Evolutionary conservation across 2,329 filamentous ascomycete species (phyloP).

Genomic region (Alternaria viburni): DNA sequence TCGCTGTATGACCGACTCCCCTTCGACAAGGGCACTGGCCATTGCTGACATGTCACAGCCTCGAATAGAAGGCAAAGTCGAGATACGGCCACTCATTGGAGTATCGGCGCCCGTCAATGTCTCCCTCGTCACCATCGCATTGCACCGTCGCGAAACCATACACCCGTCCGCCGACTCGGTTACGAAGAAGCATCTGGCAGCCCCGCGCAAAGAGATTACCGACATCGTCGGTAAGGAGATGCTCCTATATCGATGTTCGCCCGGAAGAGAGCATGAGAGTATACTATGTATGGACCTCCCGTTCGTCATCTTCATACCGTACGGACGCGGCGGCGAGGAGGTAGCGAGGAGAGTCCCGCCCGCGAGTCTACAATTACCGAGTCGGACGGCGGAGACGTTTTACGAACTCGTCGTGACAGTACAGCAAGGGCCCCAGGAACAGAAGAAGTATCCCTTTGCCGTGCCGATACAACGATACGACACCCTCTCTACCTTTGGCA

Average conservation of each 20-base stretch:
- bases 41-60: conserved; percentile 64
- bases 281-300: conserved; percentile 96
- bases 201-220: conserved; percentile 85
- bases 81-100: conserved; percentile 86
- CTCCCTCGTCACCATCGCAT: conserved; percentile 90
- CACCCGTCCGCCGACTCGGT: conserved; percentile 95
- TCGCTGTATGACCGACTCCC: conserved; percentile 3
- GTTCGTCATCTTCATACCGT: conserved; percentile 97
- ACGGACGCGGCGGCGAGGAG: conserved; percentile 88
- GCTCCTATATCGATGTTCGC: conserved; percentile 83
- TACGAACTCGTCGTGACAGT: conserved; percentile 97
- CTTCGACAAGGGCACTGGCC: conserved; percentile 9
- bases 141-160: conserved; percentile 93
- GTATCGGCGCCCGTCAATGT: conserved; percentile 88
- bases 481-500: conserved; percentile 96
- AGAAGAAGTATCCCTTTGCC: conserved; percentile 90
- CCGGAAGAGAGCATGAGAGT: conserved; percentile 83
- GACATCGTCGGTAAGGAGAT: conserved; percentile 97
- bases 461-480: conserved; percentile 93
- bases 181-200: conserved; percentile 87
- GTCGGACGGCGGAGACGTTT: conserved; percentile 92
- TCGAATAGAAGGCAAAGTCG: conserved; percentile 96
- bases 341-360: conserved; percentile 88
- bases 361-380: conserved; percentile 86
- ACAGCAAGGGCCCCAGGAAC: conserved; percentile 84